These are phyloP conservation scores for Harrya chromipes DNA, from an alignment of 768 basidiomycete genomes.

Conservation along the genomic window DNA sequence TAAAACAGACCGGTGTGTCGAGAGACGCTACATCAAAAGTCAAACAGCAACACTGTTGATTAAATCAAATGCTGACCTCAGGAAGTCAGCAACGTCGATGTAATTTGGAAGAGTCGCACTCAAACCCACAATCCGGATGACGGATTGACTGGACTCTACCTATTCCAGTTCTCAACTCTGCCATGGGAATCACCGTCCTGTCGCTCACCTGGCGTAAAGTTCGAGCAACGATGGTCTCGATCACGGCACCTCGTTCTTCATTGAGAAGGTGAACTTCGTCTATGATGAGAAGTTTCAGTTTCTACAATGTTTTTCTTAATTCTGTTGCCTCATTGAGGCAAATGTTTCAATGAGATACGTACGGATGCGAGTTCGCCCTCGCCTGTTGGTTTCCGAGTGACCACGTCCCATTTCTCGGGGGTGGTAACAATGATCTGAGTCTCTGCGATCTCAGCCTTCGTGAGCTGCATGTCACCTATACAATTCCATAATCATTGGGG, in stretches of 20 bases:
- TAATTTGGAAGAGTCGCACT: conserved; percentile 98
- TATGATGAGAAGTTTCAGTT: conserved; percentile 90
- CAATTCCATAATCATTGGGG: background rate
- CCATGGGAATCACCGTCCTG: background rate
- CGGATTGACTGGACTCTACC: conserved; percentile 95
- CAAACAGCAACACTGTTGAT: background rate
- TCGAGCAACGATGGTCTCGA: conserved; percentile 96
- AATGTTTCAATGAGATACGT: conserved; percentile 23
- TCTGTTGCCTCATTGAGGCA: background rate
- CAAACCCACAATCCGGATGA: conserved; percentile 94
- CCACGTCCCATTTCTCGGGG: conserved; percentile 99
- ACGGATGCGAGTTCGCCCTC: conserved; percentile 97
- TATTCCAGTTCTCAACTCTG: conserved; percentile 26
- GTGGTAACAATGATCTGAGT: conserved; percentile 99
- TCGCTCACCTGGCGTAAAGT: conserved; percentile 79
- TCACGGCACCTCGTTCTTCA: conserved; percentile 96
- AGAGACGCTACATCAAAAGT: conserved; percentile 63
- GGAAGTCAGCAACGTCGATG: conserved; percentile 91
- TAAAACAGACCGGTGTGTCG: conserved; percentile 87
- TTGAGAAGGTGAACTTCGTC: conserved; percentile 97
- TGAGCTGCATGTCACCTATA: conserved; percentile 91
- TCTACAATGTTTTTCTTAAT: conserved; percentile 42
- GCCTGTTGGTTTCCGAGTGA: conserved; percentile 93
- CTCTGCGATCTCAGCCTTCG: conserved; percentile 87
- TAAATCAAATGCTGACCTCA: conserved; percentile 53